phyloP scores from a whole-genome alignment of 2,329 filamentous ascomycete species.

The Cyclaneusma minus region DNA sequence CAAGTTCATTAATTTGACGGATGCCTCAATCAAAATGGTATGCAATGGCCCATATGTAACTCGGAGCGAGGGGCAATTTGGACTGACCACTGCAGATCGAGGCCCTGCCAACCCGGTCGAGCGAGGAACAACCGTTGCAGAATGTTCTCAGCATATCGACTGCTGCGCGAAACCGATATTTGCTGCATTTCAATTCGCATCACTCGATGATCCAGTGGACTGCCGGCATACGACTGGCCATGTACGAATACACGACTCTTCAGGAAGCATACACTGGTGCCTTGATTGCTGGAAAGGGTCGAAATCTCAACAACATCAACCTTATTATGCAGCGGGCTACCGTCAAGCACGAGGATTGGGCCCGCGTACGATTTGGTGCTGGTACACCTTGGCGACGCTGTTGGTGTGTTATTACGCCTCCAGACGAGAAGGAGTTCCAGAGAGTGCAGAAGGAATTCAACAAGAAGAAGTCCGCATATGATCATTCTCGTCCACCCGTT shows the following conservation, averaged over 20 bases:
- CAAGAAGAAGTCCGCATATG: constrained; percentile 73
- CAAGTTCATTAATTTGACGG: constrained; percentile 91
- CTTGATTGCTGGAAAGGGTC: constrained; percentile 88
- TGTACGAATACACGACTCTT: constrained; percentile 84
- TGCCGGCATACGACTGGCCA: constrained; percentile 77
- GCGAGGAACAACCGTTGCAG: constrained; percentile 65
- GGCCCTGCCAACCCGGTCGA: constrained; percentile 70
- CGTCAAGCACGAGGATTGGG: constrained; percentile 79
- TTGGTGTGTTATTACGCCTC: constrained; percentile 89
- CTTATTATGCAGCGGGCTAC: constrained; percentile 70
- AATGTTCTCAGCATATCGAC: constrained; percentile 95
- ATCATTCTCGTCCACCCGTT: constrained; percentile 47
- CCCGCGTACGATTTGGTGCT: constrained; percentile 84
- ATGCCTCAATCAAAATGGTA: constrained; percentile 98
- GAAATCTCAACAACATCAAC: constrained; percentile 75
- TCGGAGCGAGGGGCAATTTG: not conserved
- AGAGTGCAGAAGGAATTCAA: constrained; percentile 70
- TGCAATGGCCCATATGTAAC: constrained; percentile 9
- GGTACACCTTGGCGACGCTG: constrained; percentile 92
- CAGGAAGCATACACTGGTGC: constrained; percentile 96
- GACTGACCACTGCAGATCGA: constrained; percentile 47
- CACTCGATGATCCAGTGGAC: constrained; percentile 94
- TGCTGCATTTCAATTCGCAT: constrained; percentile 91
- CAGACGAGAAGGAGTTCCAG: constrained; percentile 81
- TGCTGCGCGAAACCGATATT: constrained; percentile 85